A percentile compares a stretch with the other conserved stretches of the same genome.
These are phyloP conservation scores for Nemania sp. DNA, from an alignment of 2,329 filamentous ascomycete species.

Conservation along the genomic window DNA sequence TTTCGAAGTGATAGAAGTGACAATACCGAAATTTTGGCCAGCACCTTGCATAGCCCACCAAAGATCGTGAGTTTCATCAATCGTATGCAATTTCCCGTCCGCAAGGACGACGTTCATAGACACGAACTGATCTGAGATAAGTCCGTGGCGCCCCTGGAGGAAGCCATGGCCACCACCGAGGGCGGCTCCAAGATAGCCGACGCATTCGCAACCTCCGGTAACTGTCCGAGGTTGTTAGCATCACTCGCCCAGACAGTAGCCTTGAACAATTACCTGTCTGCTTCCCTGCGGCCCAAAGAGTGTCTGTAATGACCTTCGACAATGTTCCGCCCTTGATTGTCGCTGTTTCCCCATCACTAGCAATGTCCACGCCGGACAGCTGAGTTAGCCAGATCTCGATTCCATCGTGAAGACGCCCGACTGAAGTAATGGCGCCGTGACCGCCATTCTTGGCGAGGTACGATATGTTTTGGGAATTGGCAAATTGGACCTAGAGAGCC, in stretches of 20 bases:
- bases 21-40: slow-evolving; percentile 71
- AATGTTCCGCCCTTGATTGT: slow-evolving; percentile 56
- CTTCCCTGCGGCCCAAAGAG: slow-evolving; percentile 57
- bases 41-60: slow-evolving; percentile 70
- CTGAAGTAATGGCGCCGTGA: slow-evolving; percentile 25
- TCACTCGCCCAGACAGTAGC: slow-evolving; percentile 65
- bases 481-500: slow-evolving; percentile 20
- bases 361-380: slow-evolving; percentile 46
- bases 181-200: slow-evolving; percentile 59
- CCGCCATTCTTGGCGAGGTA: slow-evolving; percentile 25
- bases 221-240: slow-evolving; percentile 41
- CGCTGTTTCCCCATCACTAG: slow-evolving; percentile 51
- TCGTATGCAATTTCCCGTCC: slow-evolving; percentile 57
- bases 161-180: slow-evolving; percentile 70
- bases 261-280: slow-evolving; percentile 57
- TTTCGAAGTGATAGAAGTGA: slow-evolving; percentile 62
- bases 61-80: slow-evolving; percentile 61
- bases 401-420: slow-evolving; percentile 22
- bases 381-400: slow-evolving; percentile 40
- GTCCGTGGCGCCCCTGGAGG: slow-evolving; percentile 65
- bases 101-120: slow-evolving; percentile 65
- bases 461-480: slow-evolving; percentile 9
- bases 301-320: slow-evolving; percentile 52
- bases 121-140: slow-evolving; percentile 65
- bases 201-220: slow-evolving; percentile 61